Evolutionary conservation across 2,329 filamentous ascomycete species (phyloP).

Genomic region (Macrophomina pseudophaseolina): DNA sequence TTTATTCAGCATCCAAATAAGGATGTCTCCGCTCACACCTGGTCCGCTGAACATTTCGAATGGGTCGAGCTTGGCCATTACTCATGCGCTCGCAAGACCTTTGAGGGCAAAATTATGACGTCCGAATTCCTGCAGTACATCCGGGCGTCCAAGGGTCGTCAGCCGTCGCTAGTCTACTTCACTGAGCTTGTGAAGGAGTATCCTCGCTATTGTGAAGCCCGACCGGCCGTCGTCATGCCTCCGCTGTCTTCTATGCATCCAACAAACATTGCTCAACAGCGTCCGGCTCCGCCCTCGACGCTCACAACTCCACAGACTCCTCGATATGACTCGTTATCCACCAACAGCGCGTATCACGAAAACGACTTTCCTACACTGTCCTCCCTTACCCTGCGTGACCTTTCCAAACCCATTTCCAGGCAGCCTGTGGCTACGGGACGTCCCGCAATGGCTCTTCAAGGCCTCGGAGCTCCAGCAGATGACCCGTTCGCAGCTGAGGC

Average conservation of each 20-base stretch:
- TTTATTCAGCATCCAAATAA: slow-evolving; percentile 55
- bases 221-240: neutral
- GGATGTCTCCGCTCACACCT: slow-evolving; percentile 55
- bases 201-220: slow-evolving; percentile 18
- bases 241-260: slow-evolving; percentile 5
- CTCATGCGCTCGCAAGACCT: slow-evolving; percentile 47
- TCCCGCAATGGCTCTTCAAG: slow-evolving; percentile 2
- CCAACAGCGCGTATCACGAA: neutral
- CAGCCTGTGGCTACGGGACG: neutral
- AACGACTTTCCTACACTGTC: slow-evolving; percentile 9
- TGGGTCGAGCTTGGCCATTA: slow-evolving; percentile 55
- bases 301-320: neutral
- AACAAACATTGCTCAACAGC: neutral
- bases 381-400: neutral
- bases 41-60: slow-evolving; percentile 45
- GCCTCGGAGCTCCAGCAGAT: slow-evolving; percentile 17
- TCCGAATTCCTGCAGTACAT: slow-evolving; percentile 3
- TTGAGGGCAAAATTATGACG: slow-evolving; percentile 42
- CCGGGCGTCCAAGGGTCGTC: slow-evolving; percentile 38
- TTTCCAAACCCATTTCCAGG: neutral
- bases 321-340: slow-evolving; percentile 15
- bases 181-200: slow-evolving; percentile 42
- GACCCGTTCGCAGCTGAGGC: slow-evolving; percentile 21
- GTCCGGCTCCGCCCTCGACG: neutral
- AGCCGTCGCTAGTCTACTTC: slow-evolving; percentile 49